Evolutionary conservation across 176 grass and related monocot genomes (phyloP).

Genomic region (Rhynchospora pubera): DNA sequence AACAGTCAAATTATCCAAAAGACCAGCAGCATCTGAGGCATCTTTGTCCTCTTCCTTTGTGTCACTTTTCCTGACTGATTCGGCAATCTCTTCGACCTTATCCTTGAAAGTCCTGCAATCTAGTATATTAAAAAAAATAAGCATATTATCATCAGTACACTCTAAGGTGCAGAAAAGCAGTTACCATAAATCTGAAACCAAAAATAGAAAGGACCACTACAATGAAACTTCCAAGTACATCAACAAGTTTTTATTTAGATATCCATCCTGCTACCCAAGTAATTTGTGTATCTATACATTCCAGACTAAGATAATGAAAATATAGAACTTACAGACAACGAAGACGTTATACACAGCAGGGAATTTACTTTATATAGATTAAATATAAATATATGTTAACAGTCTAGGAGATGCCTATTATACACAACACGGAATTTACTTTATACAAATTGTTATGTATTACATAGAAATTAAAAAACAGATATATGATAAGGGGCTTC

Average conservation of each 20-base stretch:
- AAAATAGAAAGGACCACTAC: not conserved
- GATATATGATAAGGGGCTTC: not conserved
- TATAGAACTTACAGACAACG: not conserved
- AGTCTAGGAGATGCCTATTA: not conserved
- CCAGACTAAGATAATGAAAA: not conserved
- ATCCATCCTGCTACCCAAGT: not conserved
- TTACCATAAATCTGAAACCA: not conserved
- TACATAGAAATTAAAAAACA: not conserved
- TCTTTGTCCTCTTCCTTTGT: constrained; percentile 19
- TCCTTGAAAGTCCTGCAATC: constrained; percentile 30
- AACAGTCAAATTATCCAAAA: constrained; percentile 24
- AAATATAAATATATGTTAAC: not conserved
- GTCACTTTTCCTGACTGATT: constrained; percentile 11
- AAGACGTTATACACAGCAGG: not conserved
- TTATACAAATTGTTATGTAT: too few species aligned
- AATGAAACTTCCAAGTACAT: not conserved
- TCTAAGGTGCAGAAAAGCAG: not conserved
- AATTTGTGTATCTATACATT: not conserved
- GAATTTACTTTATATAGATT: not conserved
- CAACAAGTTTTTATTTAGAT: not conserved
- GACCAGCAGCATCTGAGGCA: constrained; percentile 20
- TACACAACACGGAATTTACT: too few species aligned
- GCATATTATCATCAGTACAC: not conserved
- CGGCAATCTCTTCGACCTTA: constrained; percentile 26
- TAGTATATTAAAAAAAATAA: not conserved